These are phyloP conservation scores for Rubia yunnanensis DNA, from an alignment of 257 asterid genomes.

Conservation along the genomic window DNA sequence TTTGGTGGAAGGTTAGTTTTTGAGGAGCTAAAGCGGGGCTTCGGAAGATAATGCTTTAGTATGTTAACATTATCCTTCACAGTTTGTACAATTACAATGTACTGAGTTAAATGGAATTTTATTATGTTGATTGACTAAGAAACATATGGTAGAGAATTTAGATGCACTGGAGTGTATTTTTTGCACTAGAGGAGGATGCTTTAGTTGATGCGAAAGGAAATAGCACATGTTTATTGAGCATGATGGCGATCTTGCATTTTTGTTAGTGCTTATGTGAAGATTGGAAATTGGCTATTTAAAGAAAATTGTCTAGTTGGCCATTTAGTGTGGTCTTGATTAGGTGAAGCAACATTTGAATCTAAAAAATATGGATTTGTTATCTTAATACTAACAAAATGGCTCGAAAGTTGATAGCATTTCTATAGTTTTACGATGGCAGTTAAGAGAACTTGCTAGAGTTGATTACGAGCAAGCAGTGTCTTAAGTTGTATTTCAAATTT, in stretches of 20 bases:
- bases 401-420: background rate
- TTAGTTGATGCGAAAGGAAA: no score
- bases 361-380: background rate
- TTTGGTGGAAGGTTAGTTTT: slow-evolving; percentile 93
- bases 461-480: background rate
- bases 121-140: background rate
- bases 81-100: background rate
- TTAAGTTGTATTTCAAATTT: background rate
- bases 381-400: background rate
- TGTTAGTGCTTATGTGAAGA: background rate
- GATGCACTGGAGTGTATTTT: background rate
- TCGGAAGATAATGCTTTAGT: slow-evolving; percentile 5
- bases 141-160: background rate
- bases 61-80: background rate
- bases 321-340: no score
- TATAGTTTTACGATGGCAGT: background rate
- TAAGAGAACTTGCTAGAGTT: background rate
- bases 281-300: background rate
- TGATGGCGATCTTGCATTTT: background rate
- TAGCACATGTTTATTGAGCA: background rate
- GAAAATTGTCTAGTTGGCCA: background rate
- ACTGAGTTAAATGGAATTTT: background rate
- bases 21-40: slow-evolving; percentile 13
- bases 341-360: background rate
- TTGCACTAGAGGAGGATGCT: background rate